Evolutionary conservation across 129 eudicot genomes (phyloP).

Genomic region (Arctium lappa): DNA sequence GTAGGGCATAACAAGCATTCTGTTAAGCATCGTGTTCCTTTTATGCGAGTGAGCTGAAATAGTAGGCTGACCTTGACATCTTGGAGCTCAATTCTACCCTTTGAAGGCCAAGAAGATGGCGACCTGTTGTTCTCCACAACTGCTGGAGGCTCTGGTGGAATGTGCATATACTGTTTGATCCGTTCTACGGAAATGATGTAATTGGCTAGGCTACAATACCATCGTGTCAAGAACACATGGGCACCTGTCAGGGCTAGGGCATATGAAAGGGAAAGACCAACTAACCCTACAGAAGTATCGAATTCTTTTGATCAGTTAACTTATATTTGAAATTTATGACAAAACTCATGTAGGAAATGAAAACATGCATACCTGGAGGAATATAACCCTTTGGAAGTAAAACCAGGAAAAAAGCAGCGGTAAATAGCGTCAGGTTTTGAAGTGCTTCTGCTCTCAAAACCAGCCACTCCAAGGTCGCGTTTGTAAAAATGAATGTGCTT

Average conservation of each 20-base stretch:
- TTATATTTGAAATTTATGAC: background rate
- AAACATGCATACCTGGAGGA: conserved; percentile 51
- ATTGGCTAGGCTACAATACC: conserved; percentile 61
- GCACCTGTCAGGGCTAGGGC: conserved; percentile 51
- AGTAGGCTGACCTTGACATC: conserved; percentile 48
- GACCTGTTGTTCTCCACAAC: conserved; percentile 52
- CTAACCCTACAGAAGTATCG: conserved; percentile 43
- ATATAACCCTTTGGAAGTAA: conserved; percentile 44
- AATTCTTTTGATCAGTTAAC: background rate
- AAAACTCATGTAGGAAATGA: background rate
- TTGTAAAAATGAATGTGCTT: conserved; percentile 50
- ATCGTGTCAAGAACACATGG: conserved; percentile 58
- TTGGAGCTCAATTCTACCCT: conserved; percentile 53
- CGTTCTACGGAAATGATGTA: conserved; percentile 60
- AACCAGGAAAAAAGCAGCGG: conserved; percentile 55
- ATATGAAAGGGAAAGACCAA: conserved; percentile 71
- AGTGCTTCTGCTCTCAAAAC: conserved; percentile 61
- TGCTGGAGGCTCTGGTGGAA: conserved; percentile 70
- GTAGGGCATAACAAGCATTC: background rate
- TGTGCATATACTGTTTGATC: conserved; percentile 74
- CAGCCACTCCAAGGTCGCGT: conserved; percentile 64
- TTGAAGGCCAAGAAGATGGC: conserved; percentile 61
- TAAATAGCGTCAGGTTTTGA: conserved; percentile 54
- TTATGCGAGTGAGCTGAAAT: background rate
- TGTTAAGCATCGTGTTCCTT: background rate